Evolutionary conservation across 805 yeast genomes (phyloP), one percentile per base, ranked within the genome.

Genomic region (Yamadazyma tumulicola): DNA sequence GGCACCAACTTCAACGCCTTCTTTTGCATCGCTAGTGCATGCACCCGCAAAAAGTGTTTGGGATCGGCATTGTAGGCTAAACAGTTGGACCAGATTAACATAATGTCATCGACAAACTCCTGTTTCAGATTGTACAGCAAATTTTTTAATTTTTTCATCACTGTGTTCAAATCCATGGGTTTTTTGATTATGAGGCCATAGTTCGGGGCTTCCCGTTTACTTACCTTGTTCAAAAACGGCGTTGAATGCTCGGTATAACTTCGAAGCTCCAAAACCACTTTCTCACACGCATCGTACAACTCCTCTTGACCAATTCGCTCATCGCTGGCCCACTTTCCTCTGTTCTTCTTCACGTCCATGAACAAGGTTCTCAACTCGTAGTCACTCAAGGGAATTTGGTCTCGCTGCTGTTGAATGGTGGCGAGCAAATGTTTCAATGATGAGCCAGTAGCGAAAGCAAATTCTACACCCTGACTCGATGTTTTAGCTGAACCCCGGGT

Each of bases 241-340:
- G 97, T 88, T 0, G 97, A 88, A 59, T 93, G 97, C 52, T 93
- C 97, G 0, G 98, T 91, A 47, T 83, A 86, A 5, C 91, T 85
- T 52, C 98, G 73, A 20, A 93, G 64, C 49, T 93, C 97, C 44
- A 81, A 64, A 0, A 91, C 89, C 1, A 93, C 98, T 52, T 88
- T 89, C 49, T 93, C 99, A 51, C 97, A 91, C 0, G 97, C 96
- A 48, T 94, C 98, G 52, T 93, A 93, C 15, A 93, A 71, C 56
- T 94, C 99, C 54, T 93, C 99, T 61, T 93, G 99, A 5, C 99
- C 99, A 28, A 93, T 80, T 42, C 85, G 73, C 38, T 89, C 95
- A 53, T 93, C 97, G 38, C 85, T 85, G 6, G 97, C 94, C 99
- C 98, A 93, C 60, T 93, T 93, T 0, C 97, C 94, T 39, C 97